phyloP scores from a whole-genome alignment of 139 green algal species.

The Coelastrella sp. region DNA sequence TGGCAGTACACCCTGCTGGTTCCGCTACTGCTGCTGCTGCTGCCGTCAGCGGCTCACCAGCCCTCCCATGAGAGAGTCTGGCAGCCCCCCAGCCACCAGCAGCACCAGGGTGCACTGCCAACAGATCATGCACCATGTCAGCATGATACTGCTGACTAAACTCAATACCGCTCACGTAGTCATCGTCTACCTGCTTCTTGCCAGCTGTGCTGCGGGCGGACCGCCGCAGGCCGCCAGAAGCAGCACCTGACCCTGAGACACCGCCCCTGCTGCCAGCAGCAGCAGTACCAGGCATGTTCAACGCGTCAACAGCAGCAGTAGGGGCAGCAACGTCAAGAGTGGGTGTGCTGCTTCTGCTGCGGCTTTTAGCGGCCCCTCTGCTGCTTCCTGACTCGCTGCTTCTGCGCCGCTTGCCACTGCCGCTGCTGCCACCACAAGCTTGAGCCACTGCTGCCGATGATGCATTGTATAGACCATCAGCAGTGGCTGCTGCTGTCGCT shows the following conservation, averaged over 20 bases:
- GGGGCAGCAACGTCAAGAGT: neutral
- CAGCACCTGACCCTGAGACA: neutral
- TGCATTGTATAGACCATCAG: no score
- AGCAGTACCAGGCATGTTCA: neutral
- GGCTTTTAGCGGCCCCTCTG: neutral
- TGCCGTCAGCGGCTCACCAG: neutral
- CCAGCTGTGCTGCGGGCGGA: constrained; percentile 28
- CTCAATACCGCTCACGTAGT: neutral
- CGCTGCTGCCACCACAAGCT: neutral
- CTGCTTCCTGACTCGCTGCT: neutral
- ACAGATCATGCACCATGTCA: neutral
- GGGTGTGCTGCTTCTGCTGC: constrained; percentile 13
- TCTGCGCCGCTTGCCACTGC: neutral
- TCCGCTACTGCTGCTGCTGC: no score
- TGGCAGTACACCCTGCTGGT: no score
- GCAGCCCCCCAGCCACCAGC: neutral
- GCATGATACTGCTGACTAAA: constrained; percentile 15
- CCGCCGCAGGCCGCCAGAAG: neutral
- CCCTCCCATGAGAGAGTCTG: neutral
- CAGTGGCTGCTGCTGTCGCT: neutral
- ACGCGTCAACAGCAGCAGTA: neutral
- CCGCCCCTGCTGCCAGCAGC: neutral
- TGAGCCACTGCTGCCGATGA: neutral
- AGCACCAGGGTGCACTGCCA: neutral
- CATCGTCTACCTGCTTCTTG: constrained; percentile 24